These are phyloP conservation scores for Paramecium biaurelia DNA, from an alignment of 73 alveolate species.

Conservation along the genomic window DNA sequence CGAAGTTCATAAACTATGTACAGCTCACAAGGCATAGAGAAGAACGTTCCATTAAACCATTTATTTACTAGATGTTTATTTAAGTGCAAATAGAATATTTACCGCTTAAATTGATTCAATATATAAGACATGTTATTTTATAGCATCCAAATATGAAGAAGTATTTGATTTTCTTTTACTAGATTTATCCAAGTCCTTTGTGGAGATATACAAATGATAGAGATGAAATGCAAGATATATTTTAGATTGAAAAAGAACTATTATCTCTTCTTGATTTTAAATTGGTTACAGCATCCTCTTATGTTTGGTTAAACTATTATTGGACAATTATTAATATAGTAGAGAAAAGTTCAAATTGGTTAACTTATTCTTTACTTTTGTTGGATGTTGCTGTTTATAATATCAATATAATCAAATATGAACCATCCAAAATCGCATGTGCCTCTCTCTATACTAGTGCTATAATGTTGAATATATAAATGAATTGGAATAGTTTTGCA, in stretches of 20 bases:
- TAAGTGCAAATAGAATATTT: background rate
- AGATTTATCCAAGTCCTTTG: background rate
- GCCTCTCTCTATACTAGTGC: background rate
- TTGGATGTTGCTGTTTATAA: background rate
- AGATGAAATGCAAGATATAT: background rate
- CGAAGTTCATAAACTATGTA: background rate
- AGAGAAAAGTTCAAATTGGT: background rate
- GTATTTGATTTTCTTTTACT: background rate
- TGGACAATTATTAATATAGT: background rate
- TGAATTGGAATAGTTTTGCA: conserved; percentile 3
- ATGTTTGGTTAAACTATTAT: conserved; percentile 37
- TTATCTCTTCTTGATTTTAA: background rate
- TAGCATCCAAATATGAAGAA: conserved; percentile 26
- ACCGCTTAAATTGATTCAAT: background rate
- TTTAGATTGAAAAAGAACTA: background rate
- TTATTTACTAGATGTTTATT: conserved; percentile 1
- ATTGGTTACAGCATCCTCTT: background rate
- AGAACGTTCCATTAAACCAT: background rate
- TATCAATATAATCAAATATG: background rate
- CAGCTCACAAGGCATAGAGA: background rate
- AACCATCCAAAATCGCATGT: conserved; percentile 29
- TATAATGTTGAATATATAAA: background rate
- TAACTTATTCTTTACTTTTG: background rate
- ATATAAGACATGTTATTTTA: background rate
- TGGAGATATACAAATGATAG: background rate